Base-by-base conservation (phyloP, 2,329 filamentous ascomycete species). In the Allantophomopsis cytisporea region DNA sequence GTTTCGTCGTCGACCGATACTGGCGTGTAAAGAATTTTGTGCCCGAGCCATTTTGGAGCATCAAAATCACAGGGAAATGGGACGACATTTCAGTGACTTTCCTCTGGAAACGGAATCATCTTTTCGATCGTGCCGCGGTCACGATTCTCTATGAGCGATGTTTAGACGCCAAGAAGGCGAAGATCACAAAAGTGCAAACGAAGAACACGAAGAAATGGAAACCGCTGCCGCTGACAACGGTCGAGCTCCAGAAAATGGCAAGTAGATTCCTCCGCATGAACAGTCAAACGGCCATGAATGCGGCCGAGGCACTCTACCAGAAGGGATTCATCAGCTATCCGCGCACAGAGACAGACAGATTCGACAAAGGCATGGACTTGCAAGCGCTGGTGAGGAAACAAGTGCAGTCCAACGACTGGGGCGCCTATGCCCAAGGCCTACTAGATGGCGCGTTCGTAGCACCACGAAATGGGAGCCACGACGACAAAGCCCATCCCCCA, bases 311-410 rank as follows among this genome's bases (percentile, higher is more conserved):
- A 5, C 72, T 98, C 2, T 98, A 98, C 64, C 88, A 87, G 36
- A 87, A 83, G 58, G 91, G 91, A 0, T 96, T 88, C 61, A 94
- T 98, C 60, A 95, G 88, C 59, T 98, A 98, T 59, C 91, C 91
- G 1, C 79, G 91, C 60, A 98, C 91, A 0, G 91, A 98, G 59
- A 98, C 91, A 0, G 91, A 98, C 58, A 83, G 89, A 23, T 98
- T 96, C 54, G 88, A 95, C 53, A 76, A 76, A 51, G 89, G 73
- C 4, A 95, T 96, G 65, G 80, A 96, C 54, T 68, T 98, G 15
- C 76, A 73, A 45, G 73, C 70, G 16, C 65, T 98, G 7, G 73
- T 95, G 14, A 76, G 84, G 51, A 95, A 93, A 54, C 91, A 98
- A 58, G 76, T 74, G 1, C 76, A 78, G 42, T 84, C 87, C 53